Conservation (phyloP, 306 rosid genomes). For the Prunus campanulata region DNA sequence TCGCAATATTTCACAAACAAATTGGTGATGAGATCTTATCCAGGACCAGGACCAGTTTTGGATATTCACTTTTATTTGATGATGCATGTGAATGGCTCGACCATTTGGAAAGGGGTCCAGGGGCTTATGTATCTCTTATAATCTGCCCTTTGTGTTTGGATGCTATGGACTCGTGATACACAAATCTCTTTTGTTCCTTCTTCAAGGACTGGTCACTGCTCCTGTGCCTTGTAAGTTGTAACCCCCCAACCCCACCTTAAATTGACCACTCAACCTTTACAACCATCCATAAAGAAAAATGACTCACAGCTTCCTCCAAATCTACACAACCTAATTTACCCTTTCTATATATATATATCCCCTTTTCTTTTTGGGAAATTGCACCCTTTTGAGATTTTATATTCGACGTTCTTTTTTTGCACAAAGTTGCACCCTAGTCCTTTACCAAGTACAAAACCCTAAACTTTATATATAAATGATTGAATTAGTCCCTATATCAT, state of each 20-base stretch:
- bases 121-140: not conserved
- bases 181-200: conserved; percentile 25
- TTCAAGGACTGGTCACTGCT: conserved; percentile 22
- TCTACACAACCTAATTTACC: not conserved
- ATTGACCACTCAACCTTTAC: conserved; percentile 31
- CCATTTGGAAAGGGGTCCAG: conserved; percentile 18
- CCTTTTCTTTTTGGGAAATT: not conserved
- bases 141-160: not conserved
- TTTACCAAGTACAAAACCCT: not conserved
- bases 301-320: not conserved
- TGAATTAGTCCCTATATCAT: not conserved
- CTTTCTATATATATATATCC: not conserved
- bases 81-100: conserved; percentile 20
- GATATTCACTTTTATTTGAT: conserved; percentile 9
- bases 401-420: not conserved
- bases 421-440: not conserved
- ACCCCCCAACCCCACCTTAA: conserved; percentile 33
- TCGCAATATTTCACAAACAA: not conserved
- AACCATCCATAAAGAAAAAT: not conserved
- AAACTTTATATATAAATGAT: not conserved
- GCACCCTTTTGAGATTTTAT: not conserved
- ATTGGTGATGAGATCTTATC: conserved; percentile 24
- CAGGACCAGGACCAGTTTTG: conserved; percentile 29
- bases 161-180: conserved; percentile 30
- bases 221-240: not conserved